Base-by-base conservation (phyloP, 495 filamentous ascomycete genomes). In the Penicillium pulvis region DNA sequence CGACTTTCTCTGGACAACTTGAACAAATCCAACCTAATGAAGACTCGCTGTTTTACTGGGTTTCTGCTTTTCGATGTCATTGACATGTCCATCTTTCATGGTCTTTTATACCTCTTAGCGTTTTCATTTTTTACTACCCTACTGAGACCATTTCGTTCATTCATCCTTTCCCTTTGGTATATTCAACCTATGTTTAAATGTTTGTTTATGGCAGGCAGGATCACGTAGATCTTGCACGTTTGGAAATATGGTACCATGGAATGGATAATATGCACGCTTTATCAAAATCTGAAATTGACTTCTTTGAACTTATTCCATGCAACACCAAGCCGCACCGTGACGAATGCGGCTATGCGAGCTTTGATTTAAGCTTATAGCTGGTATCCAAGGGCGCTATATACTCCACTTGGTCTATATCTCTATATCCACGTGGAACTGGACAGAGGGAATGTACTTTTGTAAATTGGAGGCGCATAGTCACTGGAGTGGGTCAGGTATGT, bases 11-110 rank as follows among this genome's bases (percentile, higher is more conserved):
- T 49, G 46, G 20, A 46, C 43, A 46, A 24, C 47, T 62, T 58
- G 56, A 56, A 55, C 56, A 58, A 59, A 53, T 46, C 8, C 43
- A 23, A 46, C 36, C 39, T 58, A 62, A 62, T 59, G 60, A 59
- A 52, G 45, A 58, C 59, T 41, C 33, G 51, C 45, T 26, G 35
- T 48, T 26, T 39, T 24, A 41, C 28, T 14, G 11, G n/a, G 39
- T 23, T 45, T 46, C 10, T 19, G n/a, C 42, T 44, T 11, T 46
- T 24, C 19, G 4, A 46, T 24, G 43, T 24, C 43, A 11, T 46
- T 2, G 26, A 33, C 28, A 19, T 35, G 43, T 55, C n/a, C 28
- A 20, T 42, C 6, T 28, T 44, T 28, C 17, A 14, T 53, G 17
- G 4, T 35, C 10, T 10, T 20, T 55, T 55, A 16, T 46, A 46